A percentile compares a stretch with the other conserved stretches of the same genome.
Evolutionary conservation across 1,284 basidiomycete genomes (phyloP).

Genomic region (Laetiporus sulphureus): DNA sequence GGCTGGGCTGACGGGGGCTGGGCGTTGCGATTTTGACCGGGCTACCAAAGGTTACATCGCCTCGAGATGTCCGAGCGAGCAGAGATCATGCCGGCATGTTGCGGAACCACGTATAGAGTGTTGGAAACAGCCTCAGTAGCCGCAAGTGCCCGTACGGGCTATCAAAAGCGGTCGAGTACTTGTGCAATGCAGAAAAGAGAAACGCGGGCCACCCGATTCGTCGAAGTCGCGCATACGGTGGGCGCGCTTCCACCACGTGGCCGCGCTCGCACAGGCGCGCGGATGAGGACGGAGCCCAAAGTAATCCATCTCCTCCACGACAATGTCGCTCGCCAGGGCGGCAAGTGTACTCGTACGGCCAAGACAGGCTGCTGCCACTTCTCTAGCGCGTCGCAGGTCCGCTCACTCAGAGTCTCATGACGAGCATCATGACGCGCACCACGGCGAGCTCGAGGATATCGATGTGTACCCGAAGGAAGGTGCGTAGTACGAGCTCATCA

Average conservation of each 20-base stretch:
- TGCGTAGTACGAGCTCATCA: constrained; percentile 21
- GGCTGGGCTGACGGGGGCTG: not conserved
- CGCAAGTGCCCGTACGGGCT: no score
- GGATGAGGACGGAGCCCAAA: constrained; percentile 2
- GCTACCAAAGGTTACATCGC: no score
- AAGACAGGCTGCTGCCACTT: constrained; percentile 15
- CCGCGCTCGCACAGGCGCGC: no score
- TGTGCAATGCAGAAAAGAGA: no score
- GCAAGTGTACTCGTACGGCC: constrained; percentile 24
- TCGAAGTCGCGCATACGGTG: no score
- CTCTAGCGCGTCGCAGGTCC: constrained; percentile 29
- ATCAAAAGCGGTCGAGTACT: no score
- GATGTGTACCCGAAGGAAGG: constrained; percentile 58
- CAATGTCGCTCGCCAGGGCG: constrained; percentile 32
- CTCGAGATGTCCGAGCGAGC: no score
- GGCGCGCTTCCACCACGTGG: no score
- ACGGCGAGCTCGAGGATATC: constrained; percentile 24
- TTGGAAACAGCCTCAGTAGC: no score
- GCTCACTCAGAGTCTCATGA: constrained; percentile 33
- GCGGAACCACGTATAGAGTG: no score
- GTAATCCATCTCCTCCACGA: not conserved
- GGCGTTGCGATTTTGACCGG: not conserved
- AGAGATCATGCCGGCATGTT: no score
- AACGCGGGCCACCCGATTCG: no score
- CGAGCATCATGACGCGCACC: constrained; percentile 29